Evolutionary conservation across 129 eudicot species (phyloP), one percentile per base, ranked within the genome.

Genomic region (Apium graveolens): DNA sequence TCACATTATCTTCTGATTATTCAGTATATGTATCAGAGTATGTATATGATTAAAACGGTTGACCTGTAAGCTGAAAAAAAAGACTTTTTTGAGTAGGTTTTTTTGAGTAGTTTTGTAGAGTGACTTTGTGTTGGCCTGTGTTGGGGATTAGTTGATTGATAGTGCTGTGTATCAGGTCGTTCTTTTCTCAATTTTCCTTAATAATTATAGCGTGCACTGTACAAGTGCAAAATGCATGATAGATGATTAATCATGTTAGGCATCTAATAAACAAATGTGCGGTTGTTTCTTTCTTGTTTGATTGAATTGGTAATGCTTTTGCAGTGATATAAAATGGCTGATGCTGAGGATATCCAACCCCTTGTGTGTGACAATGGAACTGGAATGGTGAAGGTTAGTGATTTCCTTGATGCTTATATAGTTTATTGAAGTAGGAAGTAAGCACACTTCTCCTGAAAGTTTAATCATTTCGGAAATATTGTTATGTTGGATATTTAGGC

Each of bases 341-440:
- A 89, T 72, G 78, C 86, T 39, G 93, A 89, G 82, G 91, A 89
- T 87, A 87, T 89, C 76, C 93, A 89, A 89, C 93, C 93, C 76
- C 93, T 89, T 66, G 93, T 89, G 32, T 89, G 93, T 46, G 93
- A 89, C 80, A 89, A 89, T 86, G 93, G 93, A 81, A 89, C 93
- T 44, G 93, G 93, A 38, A 89, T 89, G 90, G 93, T 89, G 82
- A 89, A 89, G 91, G 93, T 89, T 27, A 21, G 90, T 26, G 53
- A n/a, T 21, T 77, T n/a, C 2, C 27, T 0, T 72, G 10, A n/a
- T n/a, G 49, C 31, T 72, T 41, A 11, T 72, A 11, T 41, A 71
- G 7, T 71, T 37, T 39, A 70, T 8, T 4, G 12, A 20, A 69
- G 5, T 71, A 21, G 8, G 14, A 12, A 57, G 65, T n/a, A 57